Base-by-base conservation (phyloP, 23 red algal genomes). In the Gracilariopsis chorda region DNA sequence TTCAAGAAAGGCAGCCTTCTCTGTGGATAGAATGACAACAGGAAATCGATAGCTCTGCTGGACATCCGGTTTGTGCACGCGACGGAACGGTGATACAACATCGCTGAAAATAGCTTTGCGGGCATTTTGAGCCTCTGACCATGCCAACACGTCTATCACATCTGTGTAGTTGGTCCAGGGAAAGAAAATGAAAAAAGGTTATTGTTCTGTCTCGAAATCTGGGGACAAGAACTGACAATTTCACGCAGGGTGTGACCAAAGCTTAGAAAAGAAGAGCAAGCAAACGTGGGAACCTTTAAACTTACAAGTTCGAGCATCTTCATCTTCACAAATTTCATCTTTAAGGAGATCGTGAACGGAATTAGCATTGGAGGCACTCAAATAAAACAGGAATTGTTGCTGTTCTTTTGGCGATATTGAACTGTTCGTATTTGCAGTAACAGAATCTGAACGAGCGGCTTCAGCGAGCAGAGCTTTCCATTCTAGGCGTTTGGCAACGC, bases 251-350 rank as follows among this genome's bases (percentile, higher is more conserved):
- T n/a, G n/a, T n/a, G n/a, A n/a, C n/a, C n/a, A 68, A 25, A 2
- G 9, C 33, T 68, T 39, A 68, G 62, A 27, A 34, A 4, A 68
- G 1, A 7, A 36, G 5, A 68, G 20, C 28, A 11, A 40, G 41
- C 32, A 1, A 25, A 39, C 17, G 14, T 3, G 4, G 3, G 9
- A 37, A 68, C 7, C 7, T 33, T 11, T 21, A 40, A 19, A 68
- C 62, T 68, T 68, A 68, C 62, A 68, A 16, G 33, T 68, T 41
- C 62, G 35, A 30, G 41, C 41, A 16, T 68, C 62, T 25, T 41
- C 13, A 36, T 68, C 62, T 68, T 68, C 62, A 41, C 62, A 68
- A 9, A 30, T 40, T 68, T 68, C 62, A 68, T 68, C 62, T 68
- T 41, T 68, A 12, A 68, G 21, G 41, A 68, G 62, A 17, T 41